phyloP scores from a whole-genome alignment of 1,139 yeast species.

The Sugiyamaella xylanicola region DNA sequence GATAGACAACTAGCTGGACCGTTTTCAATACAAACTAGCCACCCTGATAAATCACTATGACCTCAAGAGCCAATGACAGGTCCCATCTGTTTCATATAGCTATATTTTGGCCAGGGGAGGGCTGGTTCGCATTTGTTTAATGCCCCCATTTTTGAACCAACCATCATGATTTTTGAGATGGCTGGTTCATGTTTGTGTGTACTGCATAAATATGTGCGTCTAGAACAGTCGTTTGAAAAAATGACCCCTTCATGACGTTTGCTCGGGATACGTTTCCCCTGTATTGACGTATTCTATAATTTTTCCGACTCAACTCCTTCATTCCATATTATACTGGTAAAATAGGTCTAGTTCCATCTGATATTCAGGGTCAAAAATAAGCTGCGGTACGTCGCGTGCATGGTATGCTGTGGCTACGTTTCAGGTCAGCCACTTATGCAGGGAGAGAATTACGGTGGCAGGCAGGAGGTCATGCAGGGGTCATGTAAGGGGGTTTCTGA shows the following conservation, averaged over 20 bases:
- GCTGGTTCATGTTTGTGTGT: slow-evolving; percentile 8
- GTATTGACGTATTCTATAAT: not conserved
- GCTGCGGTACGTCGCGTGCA: not conserved
- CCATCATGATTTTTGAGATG: slow-evolving; percentile 14
- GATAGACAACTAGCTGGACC: not conserved
- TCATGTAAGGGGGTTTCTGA: not conserved
- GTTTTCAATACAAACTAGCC: slow-evolving; percentile 9
- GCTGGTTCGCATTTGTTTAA: slow-evolving; percentile 8
- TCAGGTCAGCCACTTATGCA: slow-evolving; percentile 1
- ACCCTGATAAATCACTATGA: slow-evolving; percentile 1
- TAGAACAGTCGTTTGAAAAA: not conserved
- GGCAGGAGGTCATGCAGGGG: slow-evolving; percentile 7
- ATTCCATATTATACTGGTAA: slow-evolving; percentile 1
- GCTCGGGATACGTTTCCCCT: not conserved
- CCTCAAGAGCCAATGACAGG: not conserved
- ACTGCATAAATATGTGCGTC: slow-evolving; percentile 6
- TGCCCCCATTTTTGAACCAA: slow-evolving; percentile 9
- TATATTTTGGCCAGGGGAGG: not conserved
- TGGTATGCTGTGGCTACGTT: not conserved
- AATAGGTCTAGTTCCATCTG: not conserved
- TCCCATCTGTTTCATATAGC: not conserved
- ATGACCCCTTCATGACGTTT: not conserved
- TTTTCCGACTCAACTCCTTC: slow-evolving; percentile 1
- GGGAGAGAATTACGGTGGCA: not conserved
- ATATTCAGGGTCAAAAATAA: slow-evolving; percentile 2